Conservation (phyloP, 202 grass and related monocot genomes). For the Zoysia matrella region DNA sequence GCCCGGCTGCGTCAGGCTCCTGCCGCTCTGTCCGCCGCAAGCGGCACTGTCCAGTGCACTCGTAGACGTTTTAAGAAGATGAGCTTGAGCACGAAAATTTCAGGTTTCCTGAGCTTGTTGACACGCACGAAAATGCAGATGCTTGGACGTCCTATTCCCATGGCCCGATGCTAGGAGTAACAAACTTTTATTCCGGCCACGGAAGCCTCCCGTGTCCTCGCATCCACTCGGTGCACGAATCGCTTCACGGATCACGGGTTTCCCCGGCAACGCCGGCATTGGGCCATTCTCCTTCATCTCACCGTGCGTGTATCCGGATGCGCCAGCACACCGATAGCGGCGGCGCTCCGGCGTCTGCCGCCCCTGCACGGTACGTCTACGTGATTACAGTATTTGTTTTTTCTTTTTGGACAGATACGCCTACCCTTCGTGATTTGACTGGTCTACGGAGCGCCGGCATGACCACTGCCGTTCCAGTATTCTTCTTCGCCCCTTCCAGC, state of each 20-base stretch:
- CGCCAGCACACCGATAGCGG: neutral
- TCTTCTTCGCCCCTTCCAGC: neutral
- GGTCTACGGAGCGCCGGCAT: neutral
- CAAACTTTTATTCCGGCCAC: neutral
- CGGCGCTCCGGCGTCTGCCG: neutral
- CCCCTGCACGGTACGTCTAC: neutral
- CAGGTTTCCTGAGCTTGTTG: no score
- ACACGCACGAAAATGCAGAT: no score
- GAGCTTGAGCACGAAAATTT: no score
- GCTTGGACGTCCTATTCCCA: neutral
- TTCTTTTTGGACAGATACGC: no score
- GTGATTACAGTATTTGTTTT: neutral
- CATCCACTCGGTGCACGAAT: neutral
- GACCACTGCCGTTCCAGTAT: neutral
- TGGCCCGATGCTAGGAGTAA: no score
- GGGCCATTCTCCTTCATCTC: neutral
- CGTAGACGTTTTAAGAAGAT: no score
- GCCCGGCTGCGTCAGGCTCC: conserved; percentile 14
- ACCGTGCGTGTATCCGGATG: neutral
- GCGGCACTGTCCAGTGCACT: no score
- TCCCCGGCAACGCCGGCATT: no score
- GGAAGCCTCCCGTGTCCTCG: neutral
- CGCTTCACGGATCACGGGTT: neutral
- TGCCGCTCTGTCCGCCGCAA: neutral
- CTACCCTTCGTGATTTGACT: no score